Evolutionary conservation across 805 yeast genomes (phyloP).

Genomic region (Jamesozyma jinghongensis): DNA sequence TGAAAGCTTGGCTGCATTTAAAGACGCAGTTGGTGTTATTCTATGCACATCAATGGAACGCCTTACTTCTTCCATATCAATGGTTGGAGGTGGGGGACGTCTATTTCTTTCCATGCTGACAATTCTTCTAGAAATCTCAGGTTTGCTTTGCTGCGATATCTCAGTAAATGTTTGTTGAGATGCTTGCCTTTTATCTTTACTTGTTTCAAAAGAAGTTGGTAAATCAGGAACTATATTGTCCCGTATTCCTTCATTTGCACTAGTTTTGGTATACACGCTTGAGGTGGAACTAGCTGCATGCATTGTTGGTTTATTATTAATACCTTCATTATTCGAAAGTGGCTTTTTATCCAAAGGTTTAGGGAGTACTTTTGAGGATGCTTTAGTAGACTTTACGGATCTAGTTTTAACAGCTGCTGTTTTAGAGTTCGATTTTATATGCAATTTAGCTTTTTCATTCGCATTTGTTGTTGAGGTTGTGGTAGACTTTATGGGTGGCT

Average conservation of each 20-base stretch:
- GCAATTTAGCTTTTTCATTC: no score
- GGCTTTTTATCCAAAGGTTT: background rate
- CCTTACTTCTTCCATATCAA: slow-evolving; percentile 13
- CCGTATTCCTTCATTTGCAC: no score
- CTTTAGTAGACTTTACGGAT: background rate
- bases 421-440: background rate
- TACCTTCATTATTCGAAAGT: background rate
- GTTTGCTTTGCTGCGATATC: background rate
- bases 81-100: slow-evolving; percentile 20
- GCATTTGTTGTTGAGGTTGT: background rate
- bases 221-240: no score
- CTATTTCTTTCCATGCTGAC: slow-evolving; percentile 3
- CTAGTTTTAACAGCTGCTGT: background rate
- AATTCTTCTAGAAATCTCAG: background rate
- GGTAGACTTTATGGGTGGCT: background rate
- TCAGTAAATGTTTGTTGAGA: background rate
- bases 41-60: background rate
- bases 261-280: no score
- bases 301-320: background rate
- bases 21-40: no score
- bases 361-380: background rate
- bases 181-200: no score
- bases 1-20: no score
- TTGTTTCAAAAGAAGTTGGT: no score
- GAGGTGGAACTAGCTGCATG: no score